phyloP scores from a whole-genome alignment of 768 basidiomycete genomes.

The Boletellus ananas region DNA sequence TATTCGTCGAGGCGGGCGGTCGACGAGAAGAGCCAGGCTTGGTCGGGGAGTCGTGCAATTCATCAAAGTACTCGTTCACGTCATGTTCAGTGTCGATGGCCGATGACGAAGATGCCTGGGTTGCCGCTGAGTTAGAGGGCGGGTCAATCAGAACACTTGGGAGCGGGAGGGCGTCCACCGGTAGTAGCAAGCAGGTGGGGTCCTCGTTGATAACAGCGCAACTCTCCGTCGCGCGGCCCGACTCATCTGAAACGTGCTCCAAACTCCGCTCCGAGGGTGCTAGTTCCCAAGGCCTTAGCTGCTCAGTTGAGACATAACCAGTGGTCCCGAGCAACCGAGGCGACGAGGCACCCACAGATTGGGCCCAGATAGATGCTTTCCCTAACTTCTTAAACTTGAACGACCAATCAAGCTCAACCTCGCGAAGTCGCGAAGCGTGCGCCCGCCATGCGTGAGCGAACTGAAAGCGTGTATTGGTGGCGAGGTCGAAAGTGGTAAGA shows the following conservation, averaged over 20 bases:
- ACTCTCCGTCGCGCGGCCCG: not conserved
- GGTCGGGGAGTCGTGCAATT: conserved; percentile 20
- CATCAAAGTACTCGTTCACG: conserved; percentile 28
- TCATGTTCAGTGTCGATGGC: conserved; percentile 18
- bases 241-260: not conserved
- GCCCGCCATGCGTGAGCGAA: conserved; percentile 20
- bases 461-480: conserved; percentile 22
- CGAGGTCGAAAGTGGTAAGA: conserved; percentile 14
- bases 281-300: conserved; percentile 16
- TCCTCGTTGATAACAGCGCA: not conserved
- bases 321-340: conserved; percentile 8
- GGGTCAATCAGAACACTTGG: not conserved
- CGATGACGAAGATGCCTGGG: not conserved
- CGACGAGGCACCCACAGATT: not conserved
- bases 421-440: conserved; percentile 10
- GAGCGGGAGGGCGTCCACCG: not conserved
- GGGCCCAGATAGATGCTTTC: conserved; percentile 1
- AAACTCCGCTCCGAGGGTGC: not conserved
- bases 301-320: conserved; percentile 8
- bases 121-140: not conserved
- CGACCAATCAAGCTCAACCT: conserved; percentile 6
- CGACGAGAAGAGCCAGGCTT: conserved; percentile 6
- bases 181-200: not conserved
- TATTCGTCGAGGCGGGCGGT: not conserved
- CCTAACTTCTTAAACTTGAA: not conserved